phyloP scores from a whole-genome alignment of 495 filamentous ascomycete genomes.

The Cladorrhinum samala region DNA sequence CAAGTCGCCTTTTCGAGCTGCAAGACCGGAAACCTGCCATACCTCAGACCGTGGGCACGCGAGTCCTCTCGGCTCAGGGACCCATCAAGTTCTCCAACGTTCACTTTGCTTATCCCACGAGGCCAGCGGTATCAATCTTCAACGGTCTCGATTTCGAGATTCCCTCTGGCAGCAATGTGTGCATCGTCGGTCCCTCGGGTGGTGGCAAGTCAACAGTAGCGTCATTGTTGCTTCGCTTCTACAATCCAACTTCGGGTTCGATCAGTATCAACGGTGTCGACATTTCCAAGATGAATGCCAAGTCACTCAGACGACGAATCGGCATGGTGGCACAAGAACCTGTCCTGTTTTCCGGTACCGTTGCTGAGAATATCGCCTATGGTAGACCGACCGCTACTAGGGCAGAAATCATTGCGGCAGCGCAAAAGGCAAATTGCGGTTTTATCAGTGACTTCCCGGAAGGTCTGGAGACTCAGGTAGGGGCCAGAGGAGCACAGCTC shows the following conservation, averaged over 20 bases:
- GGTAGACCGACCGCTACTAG: conserved; percentile 74
- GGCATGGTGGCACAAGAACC: conserved; percentile 94
- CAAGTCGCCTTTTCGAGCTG: conserved; percentile 88
- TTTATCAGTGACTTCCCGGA: conserved; percentile 97
- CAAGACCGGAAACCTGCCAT: conserved; percentile 90
- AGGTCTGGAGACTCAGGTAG: conserved; percentile 88
- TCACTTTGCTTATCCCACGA: conserved; percentile 81
- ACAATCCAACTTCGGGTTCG: conserved; percentile 67
- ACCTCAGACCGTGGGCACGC: conserved; percentile 68
- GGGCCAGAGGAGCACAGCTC: conserved; percentile 85
- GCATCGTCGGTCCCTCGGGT: conserved; percentile 91
- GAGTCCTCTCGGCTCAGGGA: conserved; percentile 75
- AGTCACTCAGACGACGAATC: conserved; percentile 87
- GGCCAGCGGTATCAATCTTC: conserved; percentile 88
- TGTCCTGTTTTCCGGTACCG: conserved; percentile 88
- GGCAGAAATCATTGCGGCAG: conserved; percentile 77
- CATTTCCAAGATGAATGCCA: conserved; percentile 83
- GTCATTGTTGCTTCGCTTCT: conserved; percentile 83
- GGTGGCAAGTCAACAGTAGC: conserved; percentile 95
- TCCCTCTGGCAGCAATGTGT: conserved; percentile 86
- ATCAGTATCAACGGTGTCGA: conserved; percentile 83
- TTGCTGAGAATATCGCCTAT: conserved; percentile 96
- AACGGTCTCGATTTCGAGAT: conserved; percentile 83
- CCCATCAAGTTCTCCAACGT: conserved; percentile 81
- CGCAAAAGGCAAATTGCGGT: conserved; percentile 89